phyloP scores from a whole-genome alignment of 495 filamentous ascomycete genomes.

The Xanthoparmelia taractica region DNA sequence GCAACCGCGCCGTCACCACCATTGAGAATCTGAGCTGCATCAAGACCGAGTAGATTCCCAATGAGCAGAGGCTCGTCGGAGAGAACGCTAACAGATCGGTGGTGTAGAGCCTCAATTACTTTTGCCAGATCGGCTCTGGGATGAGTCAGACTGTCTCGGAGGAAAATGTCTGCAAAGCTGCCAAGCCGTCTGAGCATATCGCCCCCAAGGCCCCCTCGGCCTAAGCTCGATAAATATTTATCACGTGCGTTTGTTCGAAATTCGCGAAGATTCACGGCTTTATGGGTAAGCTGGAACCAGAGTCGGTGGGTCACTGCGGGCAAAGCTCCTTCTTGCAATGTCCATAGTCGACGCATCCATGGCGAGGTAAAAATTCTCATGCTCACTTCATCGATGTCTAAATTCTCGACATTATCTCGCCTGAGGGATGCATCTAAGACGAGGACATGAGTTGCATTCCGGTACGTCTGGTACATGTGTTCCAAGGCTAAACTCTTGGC shows the following conservation, averaged over 20 bases:
- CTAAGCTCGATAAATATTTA: neutral
- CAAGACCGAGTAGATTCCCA: conserved; percentile 11
- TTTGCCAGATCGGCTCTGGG: neutral
- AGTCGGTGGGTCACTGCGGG: neutral
- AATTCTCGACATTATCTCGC: neutral
- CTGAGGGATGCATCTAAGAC: conserved; percentile 12
- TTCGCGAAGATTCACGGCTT: neutral
- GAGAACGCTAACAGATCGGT: conserved; percentile 13
- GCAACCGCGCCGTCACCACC: neutral
- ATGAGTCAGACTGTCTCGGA: neutral
- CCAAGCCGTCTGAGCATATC: neutral
- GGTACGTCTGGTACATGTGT: conserved; percentile 14
- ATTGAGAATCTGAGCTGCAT: conserved; percentile 6
- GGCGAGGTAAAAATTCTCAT: neutral
- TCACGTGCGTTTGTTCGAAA: neutral
- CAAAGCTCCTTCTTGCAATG: conserved; percentile 12
- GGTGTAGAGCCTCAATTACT: conserved; percentile 1
- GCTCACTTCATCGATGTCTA: conserved; percentile 1
- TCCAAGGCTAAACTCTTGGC: conserved; percentile 9
- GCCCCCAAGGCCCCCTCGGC: neutral
- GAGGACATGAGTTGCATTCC: conserved; percentile 10
- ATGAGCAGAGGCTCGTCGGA: conserved; percentile 15
- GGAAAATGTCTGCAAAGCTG: neutral
- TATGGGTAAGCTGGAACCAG: conserved; percentile 14
- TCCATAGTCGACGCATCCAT: conserved; percentile 16